phyloP scores from a whole-genome alignment of 495 filamentous ascomycete genomes.

The Margaritispora aquatica region DNA sequence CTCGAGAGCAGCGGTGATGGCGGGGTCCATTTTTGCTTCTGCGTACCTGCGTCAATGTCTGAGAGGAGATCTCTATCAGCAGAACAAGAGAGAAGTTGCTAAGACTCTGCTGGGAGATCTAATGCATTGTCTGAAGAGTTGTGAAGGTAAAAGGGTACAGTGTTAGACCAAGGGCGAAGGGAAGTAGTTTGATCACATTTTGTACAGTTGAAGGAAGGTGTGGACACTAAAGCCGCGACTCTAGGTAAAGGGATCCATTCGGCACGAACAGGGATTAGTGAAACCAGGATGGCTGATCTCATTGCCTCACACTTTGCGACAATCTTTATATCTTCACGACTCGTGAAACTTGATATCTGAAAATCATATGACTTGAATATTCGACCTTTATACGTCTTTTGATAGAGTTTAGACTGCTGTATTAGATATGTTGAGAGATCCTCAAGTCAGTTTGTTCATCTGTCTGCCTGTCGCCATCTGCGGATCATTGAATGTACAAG shows the following conservation, averaged over 20 bases:
- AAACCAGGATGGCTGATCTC: not conserved
- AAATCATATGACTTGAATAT: not conserved
- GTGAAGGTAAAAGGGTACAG: not conserved
- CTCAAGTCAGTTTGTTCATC: not conserved
- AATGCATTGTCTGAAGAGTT: not conserved
- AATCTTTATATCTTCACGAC: not conserved
- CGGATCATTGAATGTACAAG: not conserved
- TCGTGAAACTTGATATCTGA: not conserved
- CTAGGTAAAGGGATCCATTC: not conserved
- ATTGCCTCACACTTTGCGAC: not conserved
- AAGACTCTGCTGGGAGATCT: not conserved
- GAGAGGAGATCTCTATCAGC: not conserved
- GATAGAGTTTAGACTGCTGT: not conserved
- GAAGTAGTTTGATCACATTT: not conserved
- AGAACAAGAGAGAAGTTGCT: not conserved
- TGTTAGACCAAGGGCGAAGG: not conserved
- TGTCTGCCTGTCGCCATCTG: not conserved
- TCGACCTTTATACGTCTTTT: not conserved
- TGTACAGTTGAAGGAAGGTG: not conserved
- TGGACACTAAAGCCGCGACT: not conserved
- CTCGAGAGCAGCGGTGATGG: slow-evolving; percentile 27
- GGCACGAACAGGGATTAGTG: not conserved
- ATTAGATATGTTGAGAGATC: not conserved
- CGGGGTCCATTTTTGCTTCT: slow-evolving; percentile 26
- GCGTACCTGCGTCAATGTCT: not conserved